Evolutionary conservation across 257 asterid species (phyloP).

Genomic region (Nicotiana noctiflora): DNA sequence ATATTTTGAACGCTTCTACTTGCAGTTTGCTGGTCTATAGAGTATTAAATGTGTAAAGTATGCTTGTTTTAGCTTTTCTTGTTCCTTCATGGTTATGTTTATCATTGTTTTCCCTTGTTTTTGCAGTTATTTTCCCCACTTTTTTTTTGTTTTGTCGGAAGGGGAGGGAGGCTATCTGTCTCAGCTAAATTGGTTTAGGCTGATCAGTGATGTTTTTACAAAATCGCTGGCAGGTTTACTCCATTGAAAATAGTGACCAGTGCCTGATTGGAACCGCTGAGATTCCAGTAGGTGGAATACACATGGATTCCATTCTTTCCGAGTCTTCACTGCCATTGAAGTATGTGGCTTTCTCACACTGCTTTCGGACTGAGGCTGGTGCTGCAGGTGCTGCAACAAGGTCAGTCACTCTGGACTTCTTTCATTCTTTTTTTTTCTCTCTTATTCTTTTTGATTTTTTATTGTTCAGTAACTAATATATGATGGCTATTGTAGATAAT

Average conservation of each 20-base stretch:
- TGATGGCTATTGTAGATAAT: too few relatives aligned
- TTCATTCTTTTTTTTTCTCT: background rate
- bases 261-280: conserved; percentile 98
- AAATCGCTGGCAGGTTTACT: conserved; percentile 64
- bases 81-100: background rate
- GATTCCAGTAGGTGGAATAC: conserved; percentile 96
- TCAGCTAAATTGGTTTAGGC: background rate
- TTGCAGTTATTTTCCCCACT: background rate
- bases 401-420: conserved; percentile 24
- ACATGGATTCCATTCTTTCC: conserved; percentile 85
- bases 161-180: background rate
- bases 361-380: conserved; percentile 98
- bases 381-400: conserved; percentile 95
- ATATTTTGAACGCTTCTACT: background rate
- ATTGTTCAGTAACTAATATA: too few relatives aligned
- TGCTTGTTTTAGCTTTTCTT: background rate
- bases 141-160: background rate
- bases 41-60: background rate
- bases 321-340: conserved; percentile 76
- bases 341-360: conserved; percentile 90
- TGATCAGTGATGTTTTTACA: background rate
- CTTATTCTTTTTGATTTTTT: background rate
- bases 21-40: background rate
- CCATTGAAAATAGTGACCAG: conserved; percentile 86
- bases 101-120: background rate